Evolutionary conservation across 139 green algal species (phyloP).

Genomic region (Pleodorina starrii): DNA sequence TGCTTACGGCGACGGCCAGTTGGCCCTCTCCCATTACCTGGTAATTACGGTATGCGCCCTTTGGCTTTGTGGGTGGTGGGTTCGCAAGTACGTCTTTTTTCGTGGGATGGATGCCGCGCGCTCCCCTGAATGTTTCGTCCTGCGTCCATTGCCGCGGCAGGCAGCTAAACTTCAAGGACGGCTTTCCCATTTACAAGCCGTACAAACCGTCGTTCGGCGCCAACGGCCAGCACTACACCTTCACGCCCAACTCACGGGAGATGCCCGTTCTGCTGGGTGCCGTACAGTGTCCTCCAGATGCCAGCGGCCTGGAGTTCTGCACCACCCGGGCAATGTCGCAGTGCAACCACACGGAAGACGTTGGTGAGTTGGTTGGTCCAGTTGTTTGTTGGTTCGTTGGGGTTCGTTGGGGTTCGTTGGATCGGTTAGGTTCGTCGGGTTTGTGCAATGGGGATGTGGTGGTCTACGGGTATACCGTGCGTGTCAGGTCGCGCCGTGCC

Average conservation of each 20-base stretch:
- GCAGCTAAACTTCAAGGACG: slow-evolving; percentile 8
- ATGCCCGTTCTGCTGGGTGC: neutral
- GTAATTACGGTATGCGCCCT: too few species aligned
- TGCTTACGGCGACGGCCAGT: too few species aligned
- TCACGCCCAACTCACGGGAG: neutral
- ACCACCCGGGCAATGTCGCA: neutral
- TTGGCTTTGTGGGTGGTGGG: too few species aligned
- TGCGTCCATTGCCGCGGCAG: neutral
- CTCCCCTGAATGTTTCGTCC: neutral
- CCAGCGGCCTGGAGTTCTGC: neutral
- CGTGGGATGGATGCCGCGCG: neutral
- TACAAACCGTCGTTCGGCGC: neutral
- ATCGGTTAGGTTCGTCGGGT: too few species aligned
- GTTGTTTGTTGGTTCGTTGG: neutral
- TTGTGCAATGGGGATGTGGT: too few species aligned
- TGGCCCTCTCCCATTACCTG: neutral
- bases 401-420: too few species aligned
- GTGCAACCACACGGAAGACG: neutral
- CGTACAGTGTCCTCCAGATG: neutral
- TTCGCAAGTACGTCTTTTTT: neutral
- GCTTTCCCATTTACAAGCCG: neutral
- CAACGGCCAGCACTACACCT: slow-evolving; percentile 19
- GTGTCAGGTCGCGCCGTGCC: too few species aligned
- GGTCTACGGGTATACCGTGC: too few species aligned
- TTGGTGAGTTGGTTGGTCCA: neutral